phyloP scores from a whole-genome alignment of 768 basidiomycete genomes.

The Leccinum rimulosum region DNA sequence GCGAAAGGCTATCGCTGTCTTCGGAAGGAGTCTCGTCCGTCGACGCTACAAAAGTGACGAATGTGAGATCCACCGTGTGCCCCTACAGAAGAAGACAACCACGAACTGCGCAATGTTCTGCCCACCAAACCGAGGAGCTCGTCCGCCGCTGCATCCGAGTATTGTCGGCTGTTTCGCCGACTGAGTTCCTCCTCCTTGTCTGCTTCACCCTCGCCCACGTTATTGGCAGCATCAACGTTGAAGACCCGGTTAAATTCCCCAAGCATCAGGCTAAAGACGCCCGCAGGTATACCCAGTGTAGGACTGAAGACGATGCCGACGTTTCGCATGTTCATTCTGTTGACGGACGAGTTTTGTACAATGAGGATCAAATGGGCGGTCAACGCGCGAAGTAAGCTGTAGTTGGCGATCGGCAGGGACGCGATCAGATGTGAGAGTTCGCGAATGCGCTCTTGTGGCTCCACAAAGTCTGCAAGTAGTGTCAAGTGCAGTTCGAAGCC shows the following conservation, averaged over 20 bases:
- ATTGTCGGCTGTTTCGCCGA: conserved; percentile 80
- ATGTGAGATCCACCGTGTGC: conserved; percentile 2
- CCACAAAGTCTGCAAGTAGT: conserved; percentile 69
- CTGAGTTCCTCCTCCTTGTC: conserved; percentile 41
- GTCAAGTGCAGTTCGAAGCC: conserved; percentile 9
- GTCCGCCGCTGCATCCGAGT: conserved; percentile 82
- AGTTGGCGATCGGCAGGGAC: conserved; percentile 86
- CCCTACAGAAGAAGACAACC: neutral
- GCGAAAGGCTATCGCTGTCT: conserved; percentile 66
- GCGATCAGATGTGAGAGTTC: conserved; percentile 88
- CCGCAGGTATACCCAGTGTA: conserved; percentile 96
- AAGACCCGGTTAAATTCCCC: conserved; percentile 92
- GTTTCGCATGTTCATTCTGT: conserved; percentile 99
- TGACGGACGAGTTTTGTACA: conserved; percentile 82
- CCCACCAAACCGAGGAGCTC: conserved; percentile 76
- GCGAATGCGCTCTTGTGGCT: conserved; percentile 81
- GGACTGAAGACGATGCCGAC: conserved; percentile 99
- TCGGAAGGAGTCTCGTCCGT: conserved; percentile 64
- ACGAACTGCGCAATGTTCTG: conserved; percentile 62
- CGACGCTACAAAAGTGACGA: conserved; percentile 30
- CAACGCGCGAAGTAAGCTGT: conserved; percentile 88
- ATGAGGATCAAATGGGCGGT: conserved; percentile 94
- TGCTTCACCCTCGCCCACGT: conserved; percentile 16
- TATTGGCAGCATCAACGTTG: conserved; percentile 59
- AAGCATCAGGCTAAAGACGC: conserved; percentile 92